phyloP scores from a whole-genome alignment of 139 green algal genomes.

The Chlorella sorokiniana region DNA sequence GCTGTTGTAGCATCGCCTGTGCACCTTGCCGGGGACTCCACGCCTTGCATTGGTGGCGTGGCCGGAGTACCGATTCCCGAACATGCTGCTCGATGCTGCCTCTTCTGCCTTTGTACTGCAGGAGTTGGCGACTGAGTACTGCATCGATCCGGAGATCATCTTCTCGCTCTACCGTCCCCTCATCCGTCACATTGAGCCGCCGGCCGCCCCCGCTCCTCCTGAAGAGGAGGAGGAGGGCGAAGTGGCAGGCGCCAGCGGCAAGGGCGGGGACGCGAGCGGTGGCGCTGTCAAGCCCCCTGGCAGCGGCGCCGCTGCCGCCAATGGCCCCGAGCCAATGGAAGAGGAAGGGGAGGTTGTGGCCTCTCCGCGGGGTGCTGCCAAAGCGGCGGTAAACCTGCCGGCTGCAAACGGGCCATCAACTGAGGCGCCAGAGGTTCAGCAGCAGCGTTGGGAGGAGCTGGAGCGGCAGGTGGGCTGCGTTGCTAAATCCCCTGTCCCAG shows the following conservation, averaged over 20 bases:
- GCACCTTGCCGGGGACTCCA: too few species aligned
- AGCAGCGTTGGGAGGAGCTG: constrained; percentile 26
- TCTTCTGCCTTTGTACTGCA: constrained; percentile 13
- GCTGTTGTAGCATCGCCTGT: too few species aligned
- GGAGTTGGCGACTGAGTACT: constrained; percentile 61
- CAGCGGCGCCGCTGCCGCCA: not conserved
- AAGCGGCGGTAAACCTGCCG: too few species aligned
- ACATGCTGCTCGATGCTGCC: not conserved
- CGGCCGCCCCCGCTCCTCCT: not conserved
- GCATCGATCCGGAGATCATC: constrained; percentile 70
- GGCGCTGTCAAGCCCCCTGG: not conserved
- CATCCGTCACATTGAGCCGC: constrained; percentile 39
- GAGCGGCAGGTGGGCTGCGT: constrained; percentile 13
- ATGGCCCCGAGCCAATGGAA: constrained; percentile 2
- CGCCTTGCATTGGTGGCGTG: too few species aligned
- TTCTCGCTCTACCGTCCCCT: constrained; percentile 73
- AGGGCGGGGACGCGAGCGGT: not conserved
- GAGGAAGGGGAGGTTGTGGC: constrained; percentile 27
- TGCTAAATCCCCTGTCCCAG: not conserved
- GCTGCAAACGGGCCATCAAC: too few species aligned
- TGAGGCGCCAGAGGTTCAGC: not conserved
- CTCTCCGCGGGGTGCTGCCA: not conserved
- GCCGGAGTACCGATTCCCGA: not conserved
- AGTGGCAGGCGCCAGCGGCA: constrained; percentile 10
- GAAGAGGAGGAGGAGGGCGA: constrained; percentile 28